Conservation (phyloP, 345 rosid species). For the Eucalyptus lansdowneana region DNA sequence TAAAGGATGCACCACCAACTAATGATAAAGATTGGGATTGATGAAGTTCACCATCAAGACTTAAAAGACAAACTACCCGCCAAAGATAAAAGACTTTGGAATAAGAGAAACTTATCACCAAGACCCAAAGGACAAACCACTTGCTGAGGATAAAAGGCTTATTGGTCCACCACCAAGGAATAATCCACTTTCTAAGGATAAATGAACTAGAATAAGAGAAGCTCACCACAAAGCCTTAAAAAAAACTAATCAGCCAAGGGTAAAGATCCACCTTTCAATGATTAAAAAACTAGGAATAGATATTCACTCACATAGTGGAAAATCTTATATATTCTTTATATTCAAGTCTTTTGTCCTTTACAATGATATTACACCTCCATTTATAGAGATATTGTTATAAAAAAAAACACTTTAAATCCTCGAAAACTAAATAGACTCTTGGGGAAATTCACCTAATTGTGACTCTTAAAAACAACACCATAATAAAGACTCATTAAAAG, state of each 20-base stretch:
- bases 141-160: not conserved
- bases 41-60: too few species aligned
- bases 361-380: not conserved
- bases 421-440: not conserved
- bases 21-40: not conserved
- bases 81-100: too few species aligned
- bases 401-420: too few species aligned
- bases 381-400: not conserved
- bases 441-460: not conserved
- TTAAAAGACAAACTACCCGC: too few species aligned
- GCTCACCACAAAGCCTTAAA: too few species aligned
- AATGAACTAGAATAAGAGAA: too few species aligned
- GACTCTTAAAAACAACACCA: not conserved
- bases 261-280: too few species aligned
- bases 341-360: not conserved
- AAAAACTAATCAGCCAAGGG: too few species aligned
- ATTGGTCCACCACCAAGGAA: too few species aligned
- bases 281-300: not conserved
- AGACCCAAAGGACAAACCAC: not conserved
- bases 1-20: not conserved
- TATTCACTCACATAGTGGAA: not conserved
- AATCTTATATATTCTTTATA: not conserved
- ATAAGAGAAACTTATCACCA: not conserved
- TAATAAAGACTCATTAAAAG: too few species aligned
- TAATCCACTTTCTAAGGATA: not conserved